Percentiles rank a stretch among this genome's conserved stretches.
These are phyloP conservation scores for Hansenula lynferdii DNA, from an alignment of 1,139 yeast genomes.

Conservation along the genomic window DNA sequence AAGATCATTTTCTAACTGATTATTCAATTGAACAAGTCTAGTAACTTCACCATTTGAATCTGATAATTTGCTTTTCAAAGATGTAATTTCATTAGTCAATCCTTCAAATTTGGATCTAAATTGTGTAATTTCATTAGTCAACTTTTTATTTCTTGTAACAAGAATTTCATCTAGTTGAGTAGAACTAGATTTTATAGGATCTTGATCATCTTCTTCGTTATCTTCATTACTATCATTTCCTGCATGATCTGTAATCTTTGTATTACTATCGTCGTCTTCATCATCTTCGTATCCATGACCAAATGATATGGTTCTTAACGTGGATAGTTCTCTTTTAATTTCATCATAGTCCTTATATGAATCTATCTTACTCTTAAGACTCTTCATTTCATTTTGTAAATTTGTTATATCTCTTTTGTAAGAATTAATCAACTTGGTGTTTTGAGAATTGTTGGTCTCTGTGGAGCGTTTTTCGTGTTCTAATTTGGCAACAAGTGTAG, in stretches of 20 bases:
- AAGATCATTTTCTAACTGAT: slow-evolving; percentile 69
- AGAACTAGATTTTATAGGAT: slow-evolving; percentile 20
- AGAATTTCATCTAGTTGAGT: slow-evolving; percentile 34
- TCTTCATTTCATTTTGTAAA: slow-evolving; percentile 40
- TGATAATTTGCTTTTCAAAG: slow-evolving; percentile 18
- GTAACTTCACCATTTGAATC: slow-evolving; percentile 33
- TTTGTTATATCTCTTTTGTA: slow-evolving; percentile 32
- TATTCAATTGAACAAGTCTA: slow-evolving; percentile 43
- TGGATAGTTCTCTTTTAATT: slow-evolving; percentile 65
- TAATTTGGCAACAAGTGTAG: slow-evolving; percentile 55
- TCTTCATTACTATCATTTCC: slow-evolving; percentile 34
- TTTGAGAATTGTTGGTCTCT: slow-evolving; percentile 14
- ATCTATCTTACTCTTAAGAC: slow-evolving; percentile 39
- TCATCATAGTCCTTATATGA: slow-evolving; percentile 67
- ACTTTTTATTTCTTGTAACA: slow-evolving; percentile 34
- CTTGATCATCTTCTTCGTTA: slow-evolving; percentile 11
- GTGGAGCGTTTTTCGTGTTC: slow-evolving; percentile 36
- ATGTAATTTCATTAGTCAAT: slow-evolving; percentile 19
- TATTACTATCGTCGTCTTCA: no score
- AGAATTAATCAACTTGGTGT: slow-evolving; percentile 30
- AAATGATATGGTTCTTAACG: slow-evolving; percentile 72
- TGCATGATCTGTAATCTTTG: no score
- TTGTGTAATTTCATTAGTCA: slow-evolving; percentile 32
- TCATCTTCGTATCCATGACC: slow-evolving; percentile 35
- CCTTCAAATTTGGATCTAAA: slow-evolving; percentile 25